Base-by-base conservation (phyloP, 768 basidiomycete species). In the Pholiota microspora region DNA sequence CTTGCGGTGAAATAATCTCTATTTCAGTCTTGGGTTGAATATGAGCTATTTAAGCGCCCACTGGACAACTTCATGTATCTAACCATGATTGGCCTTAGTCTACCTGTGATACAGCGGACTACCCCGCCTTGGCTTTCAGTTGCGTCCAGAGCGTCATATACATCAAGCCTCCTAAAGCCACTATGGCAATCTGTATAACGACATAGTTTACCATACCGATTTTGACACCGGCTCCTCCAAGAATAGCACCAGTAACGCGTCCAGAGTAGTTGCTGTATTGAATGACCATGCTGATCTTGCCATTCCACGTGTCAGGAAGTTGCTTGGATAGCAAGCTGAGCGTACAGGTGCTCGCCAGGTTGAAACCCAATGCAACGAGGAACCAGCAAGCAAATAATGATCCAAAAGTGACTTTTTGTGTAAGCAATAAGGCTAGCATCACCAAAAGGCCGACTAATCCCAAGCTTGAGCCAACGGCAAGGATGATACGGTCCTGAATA, bases 201-300 rank as follows among this genome's bases (percentile, higher is more conserved):
- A 84, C 71, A 49, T 80, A 89, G 45, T 75, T 78, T 49, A 71
- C 49, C 85, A 88, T 88, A 21, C 85, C 86, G 6, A 84, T 75
- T 49, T 71, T 69, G 5, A 76, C 69, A 18, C 86, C 86, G 9
- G 79, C 77, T 4, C 85, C 88, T 42, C 86, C 88, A 77, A 84
- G 84, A 28, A 89, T 72, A 4, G 85, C 84, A 0, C 86, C 87
- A 4, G 79, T 76, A 10, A 85, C 79, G 4, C 86, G 74, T n/a
- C 87, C 86, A 0, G 72, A 67, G 61, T 82, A 88, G 61, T 84
- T 88, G 67, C 84, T 84, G 59, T 84, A 88, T 63, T 87, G 86
- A 38, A 89, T 83, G 6, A 72, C 77, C 65, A 86, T 66, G 29
- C 77, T 80, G n/a, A 75, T 75, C 24, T 74, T 71, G 24, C 74